Evolutionary conservation across 306 rosid genomes (phyloP).

Genomic region (Purshia tridentata): DNA sequence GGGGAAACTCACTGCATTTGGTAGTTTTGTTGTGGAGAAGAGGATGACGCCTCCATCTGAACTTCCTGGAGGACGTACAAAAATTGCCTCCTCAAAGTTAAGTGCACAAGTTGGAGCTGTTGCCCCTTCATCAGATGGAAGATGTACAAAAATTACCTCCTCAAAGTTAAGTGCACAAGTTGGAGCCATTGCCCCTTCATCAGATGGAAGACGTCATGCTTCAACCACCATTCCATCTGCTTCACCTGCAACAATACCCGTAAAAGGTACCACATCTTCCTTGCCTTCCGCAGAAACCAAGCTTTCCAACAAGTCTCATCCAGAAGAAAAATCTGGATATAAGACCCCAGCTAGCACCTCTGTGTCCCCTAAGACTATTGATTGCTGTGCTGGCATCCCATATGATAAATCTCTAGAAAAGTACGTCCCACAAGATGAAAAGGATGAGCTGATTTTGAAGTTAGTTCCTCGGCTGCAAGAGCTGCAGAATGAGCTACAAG

Average conservation of each 20-base stretch:
- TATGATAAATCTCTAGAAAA: conserved; percentile 43
- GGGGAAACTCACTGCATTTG: conserved; percentile 35
- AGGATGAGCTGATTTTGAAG: conserved; percentile 47
- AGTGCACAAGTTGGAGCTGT: conserved; percentile 20
- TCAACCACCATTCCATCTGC: conserved; percentile 24
- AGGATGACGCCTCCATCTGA: conserved; percentile 44
- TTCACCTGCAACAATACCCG: conserved; percentile 31
- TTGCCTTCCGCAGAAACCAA: conserved; percentile 14
- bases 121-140: conserved; percentile 24
- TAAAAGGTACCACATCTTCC: conserved; percentile 29
- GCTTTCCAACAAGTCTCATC: conserved; percentile 8
- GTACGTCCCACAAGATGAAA: conserved; percentile 44
- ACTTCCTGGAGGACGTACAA: conserved; percentile 31
- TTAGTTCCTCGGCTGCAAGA: conserved; percentile 42
- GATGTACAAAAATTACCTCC: conserved; percentile 32
- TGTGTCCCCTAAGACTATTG: conserved; percentile 26
- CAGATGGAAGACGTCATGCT: conserved; percentile 18
- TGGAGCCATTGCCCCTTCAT: conserved; percentile 15
- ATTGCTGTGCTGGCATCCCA: conserved; percentile 47
- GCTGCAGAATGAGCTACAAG: conserved; percentile 43
- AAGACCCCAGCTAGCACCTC: conserved; percentile 21
- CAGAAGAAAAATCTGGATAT: conserved; percentile 19
- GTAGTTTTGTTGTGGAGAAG: conserved; percentile 48
- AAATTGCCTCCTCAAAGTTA: conserved; percentile 31
- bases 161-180: conserved; percentile 28